Conservation (phyloP, 2,329 filamentous ascomycete genomes). For the Alternaria sp. region DNA sequence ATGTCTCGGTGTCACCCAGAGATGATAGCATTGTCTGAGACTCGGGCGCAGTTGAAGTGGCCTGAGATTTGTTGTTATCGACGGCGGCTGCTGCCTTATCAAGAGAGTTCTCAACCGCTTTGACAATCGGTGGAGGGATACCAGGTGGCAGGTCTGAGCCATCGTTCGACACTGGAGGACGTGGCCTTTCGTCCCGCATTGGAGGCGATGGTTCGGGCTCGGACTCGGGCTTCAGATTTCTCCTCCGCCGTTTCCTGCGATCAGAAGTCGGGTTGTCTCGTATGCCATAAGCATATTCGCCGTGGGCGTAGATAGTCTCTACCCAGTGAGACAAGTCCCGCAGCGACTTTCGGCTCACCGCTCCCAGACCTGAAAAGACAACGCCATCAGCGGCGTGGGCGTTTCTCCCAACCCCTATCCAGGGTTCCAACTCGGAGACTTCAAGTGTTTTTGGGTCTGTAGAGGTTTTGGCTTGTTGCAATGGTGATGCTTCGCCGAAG, state of each 20-base stretch:
- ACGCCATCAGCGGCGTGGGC: conserved; percentile 79
- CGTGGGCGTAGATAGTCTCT: conserved; percentile 85
- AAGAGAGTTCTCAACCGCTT: conserved; percentile 55
- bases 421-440: conserved; percentile 56
- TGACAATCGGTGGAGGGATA: conserved; percentile 59
- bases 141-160: conserved; percentile 38
- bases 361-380: conserved; percentile 83
- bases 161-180: conserved; percentile 8
- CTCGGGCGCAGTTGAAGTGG: conserved; percentile 26
- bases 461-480: conserved; percentile 36
- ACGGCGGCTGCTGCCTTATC: conserved; percentile 53
- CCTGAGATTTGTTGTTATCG: conserved; percentile 25
- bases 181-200: conserved; percentile 9
- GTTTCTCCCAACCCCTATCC: conserved; percentile 77
- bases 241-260: conserved; percentile 60
- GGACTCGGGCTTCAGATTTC: conserved; percentile 35
- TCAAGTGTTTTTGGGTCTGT: conserved; percentile 33
- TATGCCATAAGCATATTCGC: conserved; percentile 84
- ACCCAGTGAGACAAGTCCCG: conserved; percentile 83
- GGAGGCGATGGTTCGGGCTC: conserved; percentile 8
- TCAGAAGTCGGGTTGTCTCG: conserved; percentile 77
- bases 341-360: conserved; percentile 74
- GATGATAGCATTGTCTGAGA: conserved; percentile 45
- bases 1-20: conserved; percentile 56
- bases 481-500: conserved; percentile 70